Conservation (phyloP, 192 early-diverging fungal species). For the Fimicolochytrium jonesii region DNA sequence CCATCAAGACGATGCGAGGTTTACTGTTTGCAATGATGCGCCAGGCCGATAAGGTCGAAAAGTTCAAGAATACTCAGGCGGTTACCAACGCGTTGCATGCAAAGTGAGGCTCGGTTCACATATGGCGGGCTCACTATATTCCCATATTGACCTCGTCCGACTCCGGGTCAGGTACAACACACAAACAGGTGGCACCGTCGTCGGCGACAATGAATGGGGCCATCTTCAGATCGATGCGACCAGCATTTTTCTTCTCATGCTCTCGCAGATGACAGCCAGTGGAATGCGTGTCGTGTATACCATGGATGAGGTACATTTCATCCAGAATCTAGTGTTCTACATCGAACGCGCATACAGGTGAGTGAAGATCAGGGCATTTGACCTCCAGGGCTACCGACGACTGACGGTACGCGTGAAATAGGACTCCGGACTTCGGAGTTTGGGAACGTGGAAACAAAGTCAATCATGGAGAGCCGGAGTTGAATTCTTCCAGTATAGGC, state of each 20-base stretch:
- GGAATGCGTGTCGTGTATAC: slow-evolving; percentile 75
- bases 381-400: no score
- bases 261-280: slow-evolving; percentile 81
- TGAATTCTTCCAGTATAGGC: slow-evolving; percentile 85
- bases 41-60: slow-evolving; percentile 75
- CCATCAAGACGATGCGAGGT: slow-evolving; percentile 83
- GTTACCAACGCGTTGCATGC: slow-evolving; percentile 77
- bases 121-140: neutral
- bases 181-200: slow-evolving; percentile 75
- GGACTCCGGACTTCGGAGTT: slow-evolving; percentile 83
- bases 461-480: slow-evolving; percentile 80
- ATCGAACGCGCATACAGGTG: slow-evolving; percentile 59
- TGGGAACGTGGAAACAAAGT: slow-evolving; percentile 89
- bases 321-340: slow-evolving; percentile 88
- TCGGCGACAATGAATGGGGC: slow-evolving; percentile 80
- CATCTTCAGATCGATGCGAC: slow-evolving; percentile 90
- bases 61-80: slow-evolving; percentile 76
- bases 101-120: slow-evolving; percentile 42
- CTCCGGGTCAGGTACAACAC: slow-evolving; percentile 61
- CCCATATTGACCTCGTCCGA: neutral
- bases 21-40: slow-evolving; percentile 78
- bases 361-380: no score
- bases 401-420: no score
- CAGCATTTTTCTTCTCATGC: slow-evolving; percentile 68
- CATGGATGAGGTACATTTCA: slow-evolving; percentile 75